Percentiles rank a stretch among this genome's conserved stretches.
These are phyloP conservation scores for Pseudogymnoascus pannorum DNA, from an alignment of 2,329 filamentous ascomycete genomes.

Conservation along the genomic window DNA sequence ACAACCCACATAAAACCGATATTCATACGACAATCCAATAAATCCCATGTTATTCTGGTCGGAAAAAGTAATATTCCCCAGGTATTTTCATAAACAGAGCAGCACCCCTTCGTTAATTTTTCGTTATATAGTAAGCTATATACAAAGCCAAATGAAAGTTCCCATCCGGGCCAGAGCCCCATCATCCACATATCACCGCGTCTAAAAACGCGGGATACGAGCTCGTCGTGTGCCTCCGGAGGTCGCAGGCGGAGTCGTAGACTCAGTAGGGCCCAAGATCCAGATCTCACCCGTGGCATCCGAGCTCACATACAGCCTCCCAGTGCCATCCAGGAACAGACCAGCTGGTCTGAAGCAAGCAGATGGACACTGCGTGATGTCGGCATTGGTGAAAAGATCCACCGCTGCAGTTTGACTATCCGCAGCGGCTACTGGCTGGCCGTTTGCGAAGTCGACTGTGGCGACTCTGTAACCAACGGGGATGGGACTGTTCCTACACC, in stretches of 20 bases:
- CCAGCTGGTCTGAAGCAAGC: constrained; percentile 57
- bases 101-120: neutral
- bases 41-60: too few relatives aligned
- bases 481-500: constrained; percentile 19
- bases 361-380: constrained; percentile 44
- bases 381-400: constrained; percentile 47
- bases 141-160: neutral
- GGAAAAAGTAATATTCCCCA: neutral
- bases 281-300: constrained; percentile 61
- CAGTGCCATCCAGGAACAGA: constrained; percentile 45
- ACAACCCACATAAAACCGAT: too few relatives aligned
- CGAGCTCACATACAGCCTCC: constrained; percentile 54
- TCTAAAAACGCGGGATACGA: neutral
- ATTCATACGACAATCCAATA: too few relatives aligned
- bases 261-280: constrained; percentile 34
- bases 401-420: constrained; percentile 40
- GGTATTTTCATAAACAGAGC: neutral
- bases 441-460: constrained; percentile 34
- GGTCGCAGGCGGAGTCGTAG: constrained; percentile 5
- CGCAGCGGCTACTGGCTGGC: constrained; percentile 33
- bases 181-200: neutral
- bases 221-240: neutral
- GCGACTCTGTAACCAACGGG: constrained; percentile 41
- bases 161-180: neutral
- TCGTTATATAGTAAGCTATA: neutral